These are phyloP conservation scores for Euphrasia arctica DNA, from an alignment of 305 asterid genomes.

Conservation along the genomic window DNA sequence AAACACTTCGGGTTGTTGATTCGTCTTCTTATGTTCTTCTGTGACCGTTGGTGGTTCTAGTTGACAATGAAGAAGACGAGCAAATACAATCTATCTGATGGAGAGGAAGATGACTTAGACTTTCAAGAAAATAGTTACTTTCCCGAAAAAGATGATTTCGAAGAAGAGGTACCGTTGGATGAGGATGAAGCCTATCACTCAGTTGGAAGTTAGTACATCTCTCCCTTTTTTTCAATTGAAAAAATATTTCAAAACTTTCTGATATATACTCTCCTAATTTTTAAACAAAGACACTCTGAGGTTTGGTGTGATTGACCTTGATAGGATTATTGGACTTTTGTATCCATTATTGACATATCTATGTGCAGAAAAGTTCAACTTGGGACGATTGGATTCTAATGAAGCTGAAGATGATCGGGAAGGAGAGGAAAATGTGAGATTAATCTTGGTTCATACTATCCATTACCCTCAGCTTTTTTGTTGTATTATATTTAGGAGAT, in stretches of 20 bases:
- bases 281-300: neutral
- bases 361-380: slow-evolving; percentile 43
- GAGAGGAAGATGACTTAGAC: slow-evolving; percentile 84
- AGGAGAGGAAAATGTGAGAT: slow-evolving; percentile 59
- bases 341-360: slow-evolving; percentile 16
- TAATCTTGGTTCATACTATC: slow-evolving; percentile 12
- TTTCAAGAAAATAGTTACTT: slow-evolving; percentile 40
- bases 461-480: slow-evolving; percentile 14
- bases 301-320: slow-evolving; percentile 11
- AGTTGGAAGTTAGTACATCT: slow-evolving; percentile 41
- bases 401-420: slow-evolving; percentile 40
- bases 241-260: too few species aligned
- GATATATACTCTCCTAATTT: too few species aligned
- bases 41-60: slow-evolving; percentile 34
- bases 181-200: slow-evolving; percentile 56
- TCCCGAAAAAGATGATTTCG: slow-evolving; percentile 76
- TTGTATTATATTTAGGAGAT: too few species aligned
- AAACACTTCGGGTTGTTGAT: neutral
- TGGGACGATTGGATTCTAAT: slow-evolving; percentile 36
- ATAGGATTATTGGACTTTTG: neutral
- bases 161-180: slow-evolving; percentile 61
- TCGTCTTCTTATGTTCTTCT: slow-evolving; percentile 6
- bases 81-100: slow-evolving; percentile 87
- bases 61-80: slow-evolving; percentile 60
- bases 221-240: neutral